These are phyloP conservation scores for Ophiostoma ips DNA, from an alignment of 2,329 filamentous ascomycete genomes.

Conservation along the genomic window DNA sequence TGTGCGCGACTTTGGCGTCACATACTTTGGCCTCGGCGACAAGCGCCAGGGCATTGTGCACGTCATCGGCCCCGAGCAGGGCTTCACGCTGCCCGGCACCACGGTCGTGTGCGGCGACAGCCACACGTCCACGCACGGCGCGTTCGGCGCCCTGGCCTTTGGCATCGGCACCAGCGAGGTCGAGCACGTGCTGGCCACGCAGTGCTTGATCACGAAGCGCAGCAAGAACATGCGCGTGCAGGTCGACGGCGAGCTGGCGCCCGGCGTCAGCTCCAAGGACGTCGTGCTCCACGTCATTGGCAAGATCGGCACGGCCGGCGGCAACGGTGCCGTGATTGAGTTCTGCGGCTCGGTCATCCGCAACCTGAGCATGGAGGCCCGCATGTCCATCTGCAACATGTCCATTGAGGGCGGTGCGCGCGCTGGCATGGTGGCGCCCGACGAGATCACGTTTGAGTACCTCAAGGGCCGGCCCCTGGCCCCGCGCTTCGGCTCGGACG, in stretches of 20 bases:
- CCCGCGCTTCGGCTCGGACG: slow-evolving; percentile 66
- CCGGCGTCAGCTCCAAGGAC: slow-evolving; percentile 93
- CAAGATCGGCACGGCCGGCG: slow-evolving; percentile 85
- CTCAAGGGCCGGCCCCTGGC: slow-evolving; percentile 83
- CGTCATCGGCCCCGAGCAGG: slow-evolving; percentile 95
- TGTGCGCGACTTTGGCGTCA: slow-evolving; percentile 89
- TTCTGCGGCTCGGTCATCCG: slow-evolving; percentile 93
- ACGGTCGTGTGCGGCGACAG: slow-evolving; percentile 97
- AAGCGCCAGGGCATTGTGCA: slow-evolving; percentile 97
- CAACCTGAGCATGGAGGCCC: slow-evolving; percentile 80
- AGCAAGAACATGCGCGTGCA: slow-evolving; percentile 99
- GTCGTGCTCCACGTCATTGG: slow-evolving; percentile 89
- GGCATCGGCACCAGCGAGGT: slow-evolving; percentile 98
- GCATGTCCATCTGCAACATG: slow-evolving; percentile 99
- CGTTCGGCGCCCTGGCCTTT: slow-evolving; percentile 87
- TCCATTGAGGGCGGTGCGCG: slow-evolving; percentile 91
- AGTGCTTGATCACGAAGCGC: slow-evolving; percentile 84
- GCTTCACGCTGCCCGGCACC: slow-evolving; percentile 92
- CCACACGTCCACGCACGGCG: slow-evolving; percentile 95
- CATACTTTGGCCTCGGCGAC: slow-evolving; percentile 92
- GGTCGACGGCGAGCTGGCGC: slow-evolving; percentile 77
- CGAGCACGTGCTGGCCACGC: slow-evolving; percentile 93
- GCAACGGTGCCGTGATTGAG: slow-evolving; percentile 89
- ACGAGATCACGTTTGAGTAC: slow-evolving; percentile 88
- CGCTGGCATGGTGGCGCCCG: slow-evolving; percentile 93